Evolutionary conservation across 192 early-diverging fungal species (phyloP).

Genomic region (Coemansia sp.): DNA sequence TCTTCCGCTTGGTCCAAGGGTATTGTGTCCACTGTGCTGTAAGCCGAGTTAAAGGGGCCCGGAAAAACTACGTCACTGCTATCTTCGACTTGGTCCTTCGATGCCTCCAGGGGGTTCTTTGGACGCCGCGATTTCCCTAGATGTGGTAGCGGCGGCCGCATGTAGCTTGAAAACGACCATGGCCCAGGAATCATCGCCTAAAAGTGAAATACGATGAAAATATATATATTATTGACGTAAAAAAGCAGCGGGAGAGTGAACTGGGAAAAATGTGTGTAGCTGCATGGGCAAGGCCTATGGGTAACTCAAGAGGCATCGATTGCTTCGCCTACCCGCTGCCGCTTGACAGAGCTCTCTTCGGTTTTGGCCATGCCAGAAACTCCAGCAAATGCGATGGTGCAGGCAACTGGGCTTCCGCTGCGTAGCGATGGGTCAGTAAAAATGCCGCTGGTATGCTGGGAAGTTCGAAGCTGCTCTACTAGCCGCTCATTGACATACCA

Average conservation of each 20-base stretch:
- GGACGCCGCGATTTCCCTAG: slow-evolving; percentile 13
- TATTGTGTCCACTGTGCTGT: slow-evolving; percentile 42
- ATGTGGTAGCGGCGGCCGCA: slow-evolving; percentile 26
- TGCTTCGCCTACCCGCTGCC: slow-evolving; percentile 11
- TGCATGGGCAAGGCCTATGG: not conserved
- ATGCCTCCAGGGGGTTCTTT: slow-evolving; percentile 37
- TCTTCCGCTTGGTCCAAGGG: slow-evolving; percentile 44
- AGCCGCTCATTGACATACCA: slow-evolving; percentile 44
- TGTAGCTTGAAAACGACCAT: not conserved
- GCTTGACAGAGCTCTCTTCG: slow-evolving; percentile 9
- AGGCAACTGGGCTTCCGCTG: not conserved
- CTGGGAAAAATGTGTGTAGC: too few relatives aligned
- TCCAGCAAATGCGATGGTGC: not conserved
- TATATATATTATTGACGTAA: not conserved
- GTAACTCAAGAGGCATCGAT: not conserved
- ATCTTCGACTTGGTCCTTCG: slow-evolving; percentile 30
- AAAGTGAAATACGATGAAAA: not conserved
- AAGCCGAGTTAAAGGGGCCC: slow-evolving; percentile 32
- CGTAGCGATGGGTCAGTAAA: not conserved
- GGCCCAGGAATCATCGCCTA: not conserved
- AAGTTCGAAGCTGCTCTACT: slow-evolving; percentile 8
- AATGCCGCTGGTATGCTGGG: not conserved
- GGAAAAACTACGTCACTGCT: slow-evolving; percentile 21
- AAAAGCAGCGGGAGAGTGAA: too few relatives aligned
- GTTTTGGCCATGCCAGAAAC: not conserved